Percentiles rank a stretch among this genome's conserved stretches.
These are phyloP conservation scores for Rhazya stricta DNA, from an alignment of 257 asterid genomes.

Conservation along the genomic window DNA sequence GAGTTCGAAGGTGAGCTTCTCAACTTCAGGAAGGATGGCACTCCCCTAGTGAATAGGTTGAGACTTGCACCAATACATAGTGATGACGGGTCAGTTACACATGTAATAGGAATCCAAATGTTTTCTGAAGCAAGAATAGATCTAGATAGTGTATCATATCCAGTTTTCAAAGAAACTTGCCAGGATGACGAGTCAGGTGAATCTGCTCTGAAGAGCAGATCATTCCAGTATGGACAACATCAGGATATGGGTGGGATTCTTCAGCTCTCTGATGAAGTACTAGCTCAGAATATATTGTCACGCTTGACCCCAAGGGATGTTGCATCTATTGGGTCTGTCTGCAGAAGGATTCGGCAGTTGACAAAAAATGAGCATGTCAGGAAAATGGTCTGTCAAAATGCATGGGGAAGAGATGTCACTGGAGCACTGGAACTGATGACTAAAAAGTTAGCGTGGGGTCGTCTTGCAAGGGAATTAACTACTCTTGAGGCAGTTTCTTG, in stretches of 20 bases:
- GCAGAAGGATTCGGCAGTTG: constrained; percentile 65
- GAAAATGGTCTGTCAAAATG: constrained; percentile 86
- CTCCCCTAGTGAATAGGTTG: constrained; percentile 74
- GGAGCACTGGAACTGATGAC: constrained; percentile 78
- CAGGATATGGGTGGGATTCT: constrained; percentile 56
- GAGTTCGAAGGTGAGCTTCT: constrained; percentile 93
- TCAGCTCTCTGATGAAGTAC: constrained; percentile 81
- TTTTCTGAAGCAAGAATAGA: constrained; percentile 71
- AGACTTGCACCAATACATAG: constrained; percentile 68
- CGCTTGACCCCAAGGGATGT: constrained; percentile 84
- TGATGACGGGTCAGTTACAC: constrained; percentile 79
- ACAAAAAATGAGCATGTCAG: constrained; percentile 78
- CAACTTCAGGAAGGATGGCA: constrained; percentile 89
- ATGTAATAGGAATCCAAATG: constrained; percentile 68
- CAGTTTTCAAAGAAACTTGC: constrained; percentile 68
- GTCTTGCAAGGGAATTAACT: constrained; percentile 81
- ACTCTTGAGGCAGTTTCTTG: constrained; percentile 86
- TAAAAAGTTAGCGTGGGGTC: constrained; percentile 77
- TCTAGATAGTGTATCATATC: constrained; percentile 66
- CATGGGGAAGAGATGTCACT: constrained; percentile 89
- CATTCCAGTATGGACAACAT: constrained; percentile 26
- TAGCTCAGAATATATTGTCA: constrained; percentile 74
- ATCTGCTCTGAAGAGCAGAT: constrained; percentile 36
- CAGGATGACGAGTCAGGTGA: constrained; percentile 33
- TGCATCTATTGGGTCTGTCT: constrained; percentile 86